A percentile compares a stretch with the other conserved stretches of the same genome.
Conservation (phyloP, 2,329 filamentous ascomycete species). For the Colletotrichum lini region DNA sequence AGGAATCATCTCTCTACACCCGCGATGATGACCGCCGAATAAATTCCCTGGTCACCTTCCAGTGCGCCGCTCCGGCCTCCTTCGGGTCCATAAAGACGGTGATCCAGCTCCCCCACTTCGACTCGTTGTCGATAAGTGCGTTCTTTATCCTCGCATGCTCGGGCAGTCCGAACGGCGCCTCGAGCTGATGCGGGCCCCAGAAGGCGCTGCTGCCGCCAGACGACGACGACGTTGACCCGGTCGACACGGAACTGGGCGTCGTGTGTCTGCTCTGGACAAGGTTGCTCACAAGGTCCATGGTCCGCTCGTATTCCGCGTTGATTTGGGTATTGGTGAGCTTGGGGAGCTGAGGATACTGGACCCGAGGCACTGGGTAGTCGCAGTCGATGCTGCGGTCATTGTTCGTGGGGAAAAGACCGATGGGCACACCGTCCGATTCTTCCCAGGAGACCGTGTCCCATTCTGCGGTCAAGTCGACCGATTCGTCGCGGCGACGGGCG, state of each 20-base stretch:
- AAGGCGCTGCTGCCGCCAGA: conserved; percentile 3
- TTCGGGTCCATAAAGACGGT: conserved; percentile 50
- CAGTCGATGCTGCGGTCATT: neutral
- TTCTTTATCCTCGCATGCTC: conserved; percentile 51
- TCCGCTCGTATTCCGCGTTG: conserved; percentile 15
- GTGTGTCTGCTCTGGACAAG: conserved; percentile 9
- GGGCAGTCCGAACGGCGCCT: conserved; percentile 49
- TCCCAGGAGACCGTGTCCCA: conserved; percentile 23
- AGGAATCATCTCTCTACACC: neutral
- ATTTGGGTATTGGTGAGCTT: conserved; percentile 3
- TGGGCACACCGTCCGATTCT: conserved; percentile 15
- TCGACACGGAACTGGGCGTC: conserved; percentile 17
- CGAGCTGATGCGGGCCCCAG: conserved; percentile 37
- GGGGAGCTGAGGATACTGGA: conserved; percentile 22
- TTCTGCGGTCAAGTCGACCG: neutral
- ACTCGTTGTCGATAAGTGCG: conserved; percentile 47
- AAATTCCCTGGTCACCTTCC: conserved; percentile 50
- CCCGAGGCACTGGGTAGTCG: conserved; percentile 2
- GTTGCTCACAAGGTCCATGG: neutral
- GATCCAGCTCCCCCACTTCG: conserved; percentile 47
- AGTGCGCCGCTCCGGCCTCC: conserved; percentile 44
- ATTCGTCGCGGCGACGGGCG: neutral
- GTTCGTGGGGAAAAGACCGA: neutral
- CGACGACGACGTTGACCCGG: conserved; percentile 14
- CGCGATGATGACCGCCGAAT: conserved; percentile 47